phyloP scores from a whole-genome alignment of 768 basidiomycete genomes.

The Tricholoma furcatifolium region DNA sequence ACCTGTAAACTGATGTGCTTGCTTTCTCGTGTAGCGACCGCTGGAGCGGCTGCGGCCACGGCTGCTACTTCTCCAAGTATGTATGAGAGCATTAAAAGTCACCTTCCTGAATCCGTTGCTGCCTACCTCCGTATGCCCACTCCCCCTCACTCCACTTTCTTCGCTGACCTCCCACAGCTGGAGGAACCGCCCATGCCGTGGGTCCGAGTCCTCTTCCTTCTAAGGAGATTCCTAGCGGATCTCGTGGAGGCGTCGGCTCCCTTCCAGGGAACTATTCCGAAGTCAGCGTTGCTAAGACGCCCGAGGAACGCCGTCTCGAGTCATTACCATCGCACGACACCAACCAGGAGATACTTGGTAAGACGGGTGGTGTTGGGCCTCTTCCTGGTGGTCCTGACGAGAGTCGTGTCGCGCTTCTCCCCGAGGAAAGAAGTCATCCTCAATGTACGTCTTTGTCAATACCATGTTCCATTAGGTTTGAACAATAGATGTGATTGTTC shows the following conservation, averaged over 20 bases:
- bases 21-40: neutral
- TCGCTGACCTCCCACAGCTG: neutral
- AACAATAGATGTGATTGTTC: too few relatives aligned
- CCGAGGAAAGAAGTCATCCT: constrained; percentile 8
- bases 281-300: constrained; percentile 44
- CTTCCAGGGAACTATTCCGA: constrained; percentile 48
- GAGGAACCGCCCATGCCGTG: neutral
- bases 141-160: neutral
- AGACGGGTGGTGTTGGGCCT: constrained; percentile 14
- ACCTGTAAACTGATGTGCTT: too few relatives aligned
- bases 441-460: constrained; percentile 1
- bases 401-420: constrained; percentile 10
- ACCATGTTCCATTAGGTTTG: too few relatives aligned
- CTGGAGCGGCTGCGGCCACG: neutral
- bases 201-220: neutral
- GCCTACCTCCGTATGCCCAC: constrained; percentile 9
- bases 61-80: neutral
- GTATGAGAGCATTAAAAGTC: constrained; percentile 5
- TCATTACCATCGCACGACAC: constrained; percentile 13
- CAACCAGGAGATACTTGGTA: constrained; percentile 13
- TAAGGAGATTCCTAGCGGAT: constrained; percentile 17
- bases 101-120: constrained; percentile 3
- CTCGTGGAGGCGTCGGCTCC: constrained; percentile 43
- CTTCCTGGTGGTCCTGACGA: constrained; percentile 17
- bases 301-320: constrained; percentile 38